Evolutionary conservation across 2,329 filamentous ascomycete species (phyloP).

Genomic region (Pseudophaeomoniella oleicola): DNA sequence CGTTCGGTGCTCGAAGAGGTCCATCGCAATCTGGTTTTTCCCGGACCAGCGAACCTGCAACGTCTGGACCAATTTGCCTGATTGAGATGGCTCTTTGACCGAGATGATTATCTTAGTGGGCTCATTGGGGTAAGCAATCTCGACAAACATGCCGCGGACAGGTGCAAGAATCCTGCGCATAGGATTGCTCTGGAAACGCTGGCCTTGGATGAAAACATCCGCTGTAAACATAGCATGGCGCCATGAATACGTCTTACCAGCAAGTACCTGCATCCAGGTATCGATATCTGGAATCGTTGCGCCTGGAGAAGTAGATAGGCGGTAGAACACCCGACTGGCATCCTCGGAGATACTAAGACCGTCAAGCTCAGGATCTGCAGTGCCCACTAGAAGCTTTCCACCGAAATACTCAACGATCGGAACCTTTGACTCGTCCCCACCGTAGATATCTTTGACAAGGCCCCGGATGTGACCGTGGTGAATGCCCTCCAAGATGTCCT

Average conservation of each 20-base stretch:
- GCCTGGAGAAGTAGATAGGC: conserved; percentile 61
- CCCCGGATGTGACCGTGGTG: conserved; percentile 75
- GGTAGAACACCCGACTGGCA: conserved; percentile 65
- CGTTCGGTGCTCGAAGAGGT: conserved; percentile 85
- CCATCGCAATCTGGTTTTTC: conserved; percentile 69
- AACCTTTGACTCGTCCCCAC: conserved; percentile 55
- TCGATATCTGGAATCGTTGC: conserved; percentile 64
- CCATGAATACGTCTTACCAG: conserved; percentile 78
- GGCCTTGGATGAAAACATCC: conserved; percentile 85
- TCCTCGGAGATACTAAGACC: conserved; percentile 75
- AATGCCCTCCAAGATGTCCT: conserved; percentile 84
- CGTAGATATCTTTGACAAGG: conserved; percentile 68
- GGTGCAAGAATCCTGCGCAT: conserved; percentile 85
- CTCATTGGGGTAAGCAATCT: conserved; percentile 70
- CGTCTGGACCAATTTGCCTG: conserved; percentile 76
- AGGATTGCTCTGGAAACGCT: conserved; percentile 95
- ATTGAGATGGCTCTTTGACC: conserved; percentile 74
- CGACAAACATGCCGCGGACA: conserved; percentile 71
- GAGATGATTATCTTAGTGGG: conserved; percentile 70
- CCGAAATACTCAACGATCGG: conserved; percentile 92
- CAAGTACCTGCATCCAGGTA: conserved; percentile 76
- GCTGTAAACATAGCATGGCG: conserved; percentile 86
- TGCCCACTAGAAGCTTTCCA: conserved; percentile 59
- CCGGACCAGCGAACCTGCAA: conserved; percentile 67
- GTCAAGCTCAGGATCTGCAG: conserved; percentile 62